phyloP scores from a whole-genome alignment of 148 eudicot genomes.

The Rhododendron williamsianum region DNA sequence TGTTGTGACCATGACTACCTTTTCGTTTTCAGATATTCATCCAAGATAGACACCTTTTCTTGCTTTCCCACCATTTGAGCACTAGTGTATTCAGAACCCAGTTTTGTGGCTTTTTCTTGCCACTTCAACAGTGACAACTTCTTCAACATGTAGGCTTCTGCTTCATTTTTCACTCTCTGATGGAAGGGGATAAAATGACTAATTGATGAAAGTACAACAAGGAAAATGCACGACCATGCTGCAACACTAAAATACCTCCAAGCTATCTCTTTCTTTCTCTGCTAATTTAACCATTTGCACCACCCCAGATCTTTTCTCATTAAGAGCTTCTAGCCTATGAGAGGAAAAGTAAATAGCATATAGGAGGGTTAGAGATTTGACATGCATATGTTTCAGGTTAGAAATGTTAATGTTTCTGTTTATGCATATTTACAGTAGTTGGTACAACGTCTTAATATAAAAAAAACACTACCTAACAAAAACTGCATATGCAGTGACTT shows the following conservation, averaged over 20 bases:
- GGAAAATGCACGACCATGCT: neutral
- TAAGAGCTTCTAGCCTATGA: conserved; percentile 68
- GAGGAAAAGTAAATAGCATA: neutral
- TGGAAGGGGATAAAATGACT: neutral
- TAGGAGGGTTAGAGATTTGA: neutral
- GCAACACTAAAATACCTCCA: conserved; percentile 50
- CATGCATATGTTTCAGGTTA: neutral
- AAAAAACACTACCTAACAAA: too few species aligned
- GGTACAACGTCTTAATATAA: too few species aligned
- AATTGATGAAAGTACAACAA: neutral
- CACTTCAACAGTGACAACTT: conserved; percentile 76
- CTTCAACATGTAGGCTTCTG: conserved; percentile 90
- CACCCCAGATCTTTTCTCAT: conserved; percentile 87
- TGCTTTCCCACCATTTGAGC: conserved; percentile 47
- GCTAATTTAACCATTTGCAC: conserved; percentile 98
- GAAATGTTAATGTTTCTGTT: neutral
- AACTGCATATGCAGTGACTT: too few species aligned
- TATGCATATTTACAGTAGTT: too few species aligned
- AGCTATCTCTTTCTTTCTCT: conserved; percentile 85
- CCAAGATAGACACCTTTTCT: conserved; percentile 51
- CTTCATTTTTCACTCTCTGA: conserved; percentile 90
- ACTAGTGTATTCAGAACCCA: conserved; percentile 64
- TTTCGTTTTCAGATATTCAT: conserved; percentile 59
- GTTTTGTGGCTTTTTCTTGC: conserved; percentile 85
- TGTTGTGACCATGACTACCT: conserved; percentile 34